Percentiles rank a stretch among this genome's conserved stretches.
Evolutionary conservation across 2,329 filamentous ascomycete genomes (phyloP).

Genomic region (Dendryphion nanum): DNA sequence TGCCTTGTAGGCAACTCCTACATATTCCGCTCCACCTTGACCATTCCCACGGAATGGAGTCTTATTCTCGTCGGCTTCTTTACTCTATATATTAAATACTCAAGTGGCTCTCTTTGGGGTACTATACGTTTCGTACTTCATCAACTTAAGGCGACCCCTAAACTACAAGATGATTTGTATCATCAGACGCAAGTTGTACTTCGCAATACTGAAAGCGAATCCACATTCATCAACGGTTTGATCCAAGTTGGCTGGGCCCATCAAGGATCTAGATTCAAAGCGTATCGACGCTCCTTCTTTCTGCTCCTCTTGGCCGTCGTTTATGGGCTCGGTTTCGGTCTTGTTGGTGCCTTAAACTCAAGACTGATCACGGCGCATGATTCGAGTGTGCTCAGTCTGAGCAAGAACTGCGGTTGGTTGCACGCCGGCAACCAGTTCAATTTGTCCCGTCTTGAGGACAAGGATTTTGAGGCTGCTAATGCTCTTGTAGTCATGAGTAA

Average conservation of each 20-base stretch:
- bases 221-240: constrained; percentile 6
- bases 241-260: constrained; percentile 8
- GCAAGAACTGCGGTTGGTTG: constrained; percentile 8
- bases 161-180: constrained; percentile 10
- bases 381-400: constrained; percentile 2
- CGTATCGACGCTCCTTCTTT: constrained; percentile 3
- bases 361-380: constrained; percentile 6
- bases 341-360: constrained; percentile 6
- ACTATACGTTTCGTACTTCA: constrained; percentile 9
- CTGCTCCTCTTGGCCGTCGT: constrained; percentile 7
- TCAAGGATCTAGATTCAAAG: constrained; percentile 6
- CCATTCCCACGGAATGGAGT: constrained; percentile 15
- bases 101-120: constrained; percentile 6
- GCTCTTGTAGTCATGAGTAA: no score
- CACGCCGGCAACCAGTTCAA: constrained; percentile 3
- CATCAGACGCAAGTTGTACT: constrained; percentile 13
- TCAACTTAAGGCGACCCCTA: constrained; percentile 7
- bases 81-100: constrained; percentile 9
- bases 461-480: constrained; percentile 4
- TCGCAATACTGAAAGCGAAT: constrained; percentile 11
- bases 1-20: constrained; percentile 3
- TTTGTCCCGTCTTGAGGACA: constrained; percentile 1
- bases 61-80: constrained; percentile 9
- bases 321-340: constrained; percentile 4
- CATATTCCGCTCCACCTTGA: constrained; percentile 22